Evolutionary conservation across 2,329 filamentous ascomycete genomes (phyloP), one percentile per base, ranked within the genome.

Genomic region (Stachybotrys elegans): DNA sequence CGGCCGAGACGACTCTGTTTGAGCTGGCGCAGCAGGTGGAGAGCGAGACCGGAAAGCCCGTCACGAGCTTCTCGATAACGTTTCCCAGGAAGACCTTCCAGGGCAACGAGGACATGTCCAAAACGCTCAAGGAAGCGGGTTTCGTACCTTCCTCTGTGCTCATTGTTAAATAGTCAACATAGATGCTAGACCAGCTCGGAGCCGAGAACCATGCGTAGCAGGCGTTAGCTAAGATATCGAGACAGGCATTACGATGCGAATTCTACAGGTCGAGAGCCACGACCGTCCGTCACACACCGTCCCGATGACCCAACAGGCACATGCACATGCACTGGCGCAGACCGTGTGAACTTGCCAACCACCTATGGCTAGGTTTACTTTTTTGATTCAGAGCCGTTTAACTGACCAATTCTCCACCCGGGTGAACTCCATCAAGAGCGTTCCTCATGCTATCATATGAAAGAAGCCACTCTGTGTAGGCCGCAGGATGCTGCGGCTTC

Each of bases 71-170:
- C 61, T 81, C 84, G 2, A 86, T 85, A 55, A 96, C 83, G 17
- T 97, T 94, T 57, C 93, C 93, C 0, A 82, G 80, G 59, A 95
- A 96, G 73, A 79, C 81, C 0, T 97, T 86, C 51, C 70, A 72
- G 63, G 84, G 73, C 17, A 63, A 73, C 50, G 54, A 78, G 7
- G 93, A 95, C 62, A 90, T 96, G 58, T 88, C 88, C 27, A 85
- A 93, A 76, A 93, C 91, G 5, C 68, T 98, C 44, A 94, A 94
- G 69, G 93, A 98, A 67, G 86, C 92, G 14, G 92, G 91, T 0
- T 69, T 96, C 48, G 83, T 92, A 4, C 93, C 93, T 6, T 95
- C 88, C 49, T 90, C 91, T n/a, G 91, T 88, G 38, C 70, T 98
- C 54, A 83, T 95, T 56, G 81, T 94, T 22, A 77, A 79, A 55